phyloP scores from a whole-genome alignment of 2,329 filamentous ascomycete species.

The Fusarium albosuccineum region DNA sequence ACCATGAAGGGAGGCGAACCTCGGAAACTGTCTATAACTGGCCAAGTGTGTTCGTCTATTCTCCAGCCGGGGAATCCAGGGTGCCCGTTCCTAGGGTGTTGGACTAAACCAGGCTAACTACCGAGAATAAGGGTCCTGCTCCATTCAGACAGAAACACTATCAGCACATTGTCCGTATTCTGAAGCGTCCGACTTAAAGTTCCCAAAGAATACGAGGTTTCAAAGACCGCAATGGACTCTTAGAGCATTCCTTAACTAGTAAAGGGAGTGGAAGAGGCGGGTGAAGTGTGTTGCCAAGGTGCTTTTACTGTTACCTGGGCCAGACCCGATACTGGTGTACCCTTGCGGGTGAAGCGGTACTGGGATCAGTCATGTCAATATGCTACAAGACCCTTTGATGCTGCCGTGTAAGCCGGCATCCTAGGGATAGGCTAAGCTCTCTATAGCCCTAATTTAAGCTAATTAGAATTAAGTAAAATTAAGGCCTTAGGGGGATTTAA shows the following conservation, averaged over 20 bases:
- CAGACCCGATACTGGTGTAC: neutral
- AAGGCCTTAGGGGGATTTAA: no score
- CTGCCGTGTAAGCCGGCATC: no score
- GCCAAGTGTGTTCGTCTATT: no score
- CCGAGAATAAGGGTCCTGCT: neutral
- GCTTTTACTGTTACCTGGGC: neutral
- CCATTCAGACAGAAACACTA: neutral
- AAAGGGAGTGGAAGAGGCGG: neutral
- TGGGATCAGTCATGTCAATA: no score
- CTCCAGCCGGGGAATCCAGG: no score
- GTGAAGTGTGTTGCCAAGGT: neutral
- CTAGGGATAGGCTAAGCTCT: no score
- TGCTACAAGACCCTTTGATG: no score
- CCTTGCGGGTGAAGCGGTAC: no score
- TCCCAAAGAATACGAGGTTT: neutral
- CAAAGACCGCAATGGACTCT: neutral
- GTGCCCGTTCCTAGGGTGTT: neutral
- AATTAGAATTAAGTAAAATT: no score
- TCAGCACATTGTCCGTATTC: neutral
- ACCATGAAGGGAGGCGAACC: neutral
- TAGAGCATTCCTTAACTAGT: neutral
- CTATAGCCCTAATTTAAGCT: no score
- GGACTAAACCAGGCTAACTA: neutral
- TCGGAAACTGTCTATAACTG: neutral
- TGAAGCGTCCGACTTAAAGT: constrained; percentile 4